phyloP scores from a whole-genome alignment of 164 flowering plant species.

The Warburgia ugandensis region DNA sequence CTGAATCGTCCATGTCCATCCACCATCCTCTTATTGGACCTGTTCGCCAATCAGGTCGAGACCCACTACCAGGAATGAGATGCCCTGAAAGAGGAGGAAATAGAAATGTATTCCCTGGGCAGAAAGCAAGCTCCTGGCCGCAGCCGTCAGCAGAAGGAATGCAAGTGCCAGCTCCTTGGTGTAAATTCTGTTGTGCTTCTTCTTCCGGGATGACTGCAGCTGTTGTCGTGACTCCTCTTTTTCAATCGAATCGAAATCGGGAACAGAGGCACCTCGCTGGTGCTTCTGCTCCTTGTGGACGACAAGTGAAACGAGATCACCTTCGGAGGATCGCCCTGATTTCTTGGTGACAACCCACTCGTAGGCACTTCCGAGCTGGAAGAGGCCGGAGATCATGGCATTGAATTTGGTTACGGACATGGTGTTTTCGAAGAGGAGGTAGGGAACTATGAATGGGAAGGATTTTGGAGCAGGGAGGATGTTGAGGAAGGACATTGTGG shows the following conservation, averaged over 20 bases:
- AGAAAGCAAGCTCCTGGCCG: conserved; percentile 84
- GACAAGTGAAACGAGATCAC: conserved; percentile 60
- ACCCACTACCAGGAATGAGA: conserved; percentile 90
- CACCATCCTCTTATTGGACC: conserved; percentile 31
- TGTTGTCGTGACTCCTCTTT: conserved; percentile 28
- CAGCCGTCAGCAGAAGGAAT: conserved; percentile 83
- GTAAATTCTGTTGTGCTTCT: conserved; percentile 91
- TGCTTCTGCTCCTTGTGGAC: conserved; percentile 49
- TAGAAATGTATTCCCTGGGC: conserved; percentile 98
- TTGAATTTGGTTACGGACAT: conserved; percentile 99
- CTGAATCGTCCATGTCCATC: no score
- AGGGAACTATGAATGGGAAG: conserved; percentile 96
- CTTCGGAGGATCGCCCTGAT: conserved; percentile 96
- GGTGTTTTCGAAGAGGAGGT: conserved; percentile 96
- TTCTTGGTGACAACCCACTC: conserved; percentile 99
- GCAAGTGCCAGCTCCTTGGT: conserved; percentile 85
- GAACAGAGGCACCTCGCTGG: conserved; percentile 49
- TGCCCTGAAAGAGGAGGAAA: conserved; percentile 93
- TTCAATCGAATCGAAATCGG: conserved; percentile 46
- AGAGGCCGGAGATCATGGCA: conserved; percentile 95
- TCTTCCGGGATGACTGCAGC: conserved; percentile 23
- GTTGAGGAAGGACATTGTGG: conserved; percentile 91
- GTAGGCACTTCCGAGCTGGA: conserved; percentile 97
- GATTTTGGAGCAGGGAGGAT: conserved; percentile 91
- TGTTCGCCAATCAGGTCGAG: conserved; percentile 96